phyloP scores from a whole-genome alignment of 2,329 filamentous ascomycete species.

The Penicillium janthinellum region DNA sequence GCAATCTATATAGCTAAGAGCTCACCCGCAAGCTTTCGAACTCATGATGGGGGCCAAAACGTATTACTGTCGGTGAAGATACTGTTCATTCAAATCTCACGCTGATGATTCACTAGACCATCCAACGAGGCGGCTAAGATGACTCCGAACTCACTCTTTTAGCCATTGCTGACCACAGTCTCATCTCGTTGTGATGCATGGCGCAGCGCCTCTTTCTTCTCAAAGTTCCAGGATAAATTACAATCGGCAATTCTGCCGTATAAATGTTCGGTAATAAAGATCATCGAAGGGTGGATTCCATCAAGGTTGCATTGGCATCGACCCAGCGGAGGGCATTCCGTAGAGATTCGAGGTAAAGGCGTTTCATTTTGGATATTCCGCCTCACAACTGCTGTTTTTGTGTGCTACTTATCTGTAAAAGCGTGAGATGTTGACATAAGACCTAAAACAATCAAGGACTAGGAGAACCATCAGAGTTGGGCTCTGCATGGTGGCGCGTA shows the following conservation, averaged over 20 bases:
- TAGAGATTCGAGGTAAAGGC: conserved; percentile 1
- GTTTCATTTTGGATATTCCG: neutral
- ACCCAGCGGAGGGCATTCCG: conserved; percentile 1
- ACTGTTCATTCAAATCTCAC: neutral
- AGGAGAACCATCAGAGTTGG: neutral
- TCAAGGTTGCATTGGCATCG: neutral
- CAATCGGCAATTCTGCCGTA: neutral
- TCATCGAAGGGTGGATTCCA: neutral
- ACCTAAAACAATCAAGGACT: neutral
- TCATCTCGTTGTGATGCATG: neutral
- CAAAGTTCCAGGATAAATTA: neutral
- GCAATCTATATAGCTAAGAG: neutral
- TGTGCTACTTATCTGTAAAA: neutral
- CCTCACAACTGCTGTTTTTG: neutral
- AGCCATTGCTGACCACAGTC: neutral
- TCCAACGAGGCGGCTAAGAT: neutral
- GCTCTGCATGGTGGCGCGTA: conserved; percentile 1
- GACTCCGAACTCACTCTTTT: neutral
- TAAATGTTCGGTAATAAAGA: neutral
- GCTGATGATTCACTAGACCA: neutral
- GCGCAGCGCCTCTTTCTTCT: neutral
- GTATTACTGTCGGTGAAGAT: neutral
- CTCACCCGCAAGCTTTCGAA: neutral
- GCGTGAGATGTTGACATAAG: neutral
- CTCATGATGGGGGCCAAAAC: neutral